Evolutionary conservation across 768 basidiomycete species (phyloP).

Genomic region (Rhodotorula graminis): DNA sequence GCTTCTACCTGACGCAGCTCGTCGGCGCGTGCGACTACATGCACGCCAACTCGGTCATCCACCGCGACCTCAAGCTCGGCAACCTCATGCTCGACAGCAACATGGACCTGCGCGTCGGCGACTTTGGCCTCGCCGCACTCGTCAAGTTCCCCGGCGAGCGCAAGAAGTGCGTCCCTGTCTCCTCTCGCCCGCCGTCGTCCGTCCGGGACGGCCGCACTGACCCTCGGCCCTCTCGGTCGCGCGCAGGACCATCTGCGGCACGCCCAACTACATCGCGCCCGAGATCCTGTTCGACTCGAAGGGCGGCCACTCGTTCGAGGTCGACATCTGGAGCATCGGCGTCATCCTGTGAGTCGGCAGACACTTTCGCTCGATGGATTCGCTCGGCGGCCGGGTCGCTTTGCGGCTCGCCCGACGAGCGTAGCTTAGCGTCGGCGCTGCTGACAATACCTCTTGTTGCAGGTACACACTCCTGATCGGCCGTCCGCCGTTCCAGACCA

Average conservation of each 20-base stretch:
- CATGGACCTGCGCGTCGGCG: constrained; percentile 95
- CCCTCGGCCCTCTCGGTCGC: background rate
- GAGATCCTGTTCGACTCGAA: constrained; percentile 93
- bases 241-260: constrained; percentile 81
- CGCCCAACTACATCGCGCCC: constrained; percentile 97
- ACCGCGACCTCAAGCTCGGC: constrained; percentile 92
- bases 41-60: constrained; percentile 94
- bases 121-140: constrained; percentile 93
- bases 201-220: too few relatives aligned
- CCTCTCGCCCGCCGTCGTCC: too few relatives aligned
- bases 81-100: constrained; percentile 85
- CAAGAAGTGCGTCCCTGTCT: constrained; percentile 63
- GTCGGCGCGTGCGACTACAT: constrained; percentile 96
- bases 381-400: background rate
- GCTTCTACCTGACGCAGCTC: constrained; percentile 88
- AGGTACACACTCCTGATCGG: constrained; percentile 86
- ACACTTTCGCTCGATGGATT: background rate
- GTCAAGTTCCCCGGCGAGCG: constrained; percentile 94
- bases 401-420: background rate
- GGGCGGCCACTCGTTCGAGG: constrained; percentile 96
- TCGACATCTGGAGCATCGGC: constrained; percentile 95
- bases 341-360: constrained; percentile 63
- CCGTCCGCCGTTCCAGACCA: constrained; percentile 96
- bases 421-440: too few relatives aligned
- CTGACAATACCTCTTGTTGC: background rate